These are phyloP conservation scores for Boletus tomentosulus DNA, from an alignment of 768 basidiomycete genomes.

Conservation along the genomic window DNA sequence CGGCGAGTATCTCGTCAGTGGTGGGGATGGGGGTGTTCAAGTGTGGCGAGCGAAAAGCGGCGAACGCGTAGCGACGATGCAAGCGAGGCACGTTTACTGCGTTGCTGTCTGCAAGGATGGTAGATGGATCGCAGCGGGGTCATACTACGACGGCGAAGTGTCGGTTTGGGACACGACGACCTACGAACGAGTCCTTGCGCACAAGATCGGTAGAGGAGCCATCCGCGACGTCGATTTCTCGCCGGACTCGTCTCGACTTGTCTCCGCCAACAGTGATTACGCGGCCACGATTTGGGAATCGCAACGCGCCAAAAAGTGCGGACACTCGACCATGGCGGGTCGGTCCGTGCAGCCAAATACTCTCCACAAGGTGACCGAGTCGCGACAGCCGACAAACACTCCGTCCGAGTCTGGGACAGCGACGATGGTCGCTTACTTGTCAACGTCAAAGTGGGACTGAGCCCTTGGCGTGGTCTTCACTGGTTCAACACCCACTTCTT, in stretches of 20 bases:
- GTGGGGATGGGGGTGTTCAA: neutral
- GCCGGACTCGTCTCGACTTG: neutral
- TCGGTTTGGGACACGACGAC: neutral
- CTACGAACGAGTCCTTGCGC: neutral
- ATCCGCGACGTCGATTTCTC: neutral
- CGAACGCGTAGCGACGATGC: neutral
- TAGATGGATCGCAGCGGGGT: neutral
- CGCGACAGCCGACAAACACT: neutral
- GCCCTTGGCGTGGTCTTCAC: neutral
- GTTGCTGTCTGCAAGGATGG: neutral
- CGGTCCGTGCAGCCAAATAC: neutral
- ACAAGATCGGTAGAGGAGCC: neutral
- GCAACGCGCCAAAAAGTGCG: neutral
- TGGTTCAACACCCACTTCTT: neutral
- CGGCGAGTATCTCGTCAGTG: neutral
- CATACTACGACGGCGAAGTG: neutral
- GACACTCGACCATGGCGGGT: neutral
- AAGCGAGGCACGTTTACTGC: neutral
- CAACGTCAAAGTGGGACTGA: neutral
- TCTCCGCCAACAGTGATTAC: neutral
- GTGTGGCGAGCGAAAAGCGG: neutral
- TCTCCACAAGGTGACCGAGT: neutral
- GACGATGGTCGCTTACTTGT: neutral
- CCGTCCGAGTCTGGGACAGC: neutral
- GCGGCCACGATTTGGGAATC: neutral